phyloP scores from a whole-genome alignment of 225 moss, liverwort and hornwort genomes.

The Climacium dendroides region DNA sequence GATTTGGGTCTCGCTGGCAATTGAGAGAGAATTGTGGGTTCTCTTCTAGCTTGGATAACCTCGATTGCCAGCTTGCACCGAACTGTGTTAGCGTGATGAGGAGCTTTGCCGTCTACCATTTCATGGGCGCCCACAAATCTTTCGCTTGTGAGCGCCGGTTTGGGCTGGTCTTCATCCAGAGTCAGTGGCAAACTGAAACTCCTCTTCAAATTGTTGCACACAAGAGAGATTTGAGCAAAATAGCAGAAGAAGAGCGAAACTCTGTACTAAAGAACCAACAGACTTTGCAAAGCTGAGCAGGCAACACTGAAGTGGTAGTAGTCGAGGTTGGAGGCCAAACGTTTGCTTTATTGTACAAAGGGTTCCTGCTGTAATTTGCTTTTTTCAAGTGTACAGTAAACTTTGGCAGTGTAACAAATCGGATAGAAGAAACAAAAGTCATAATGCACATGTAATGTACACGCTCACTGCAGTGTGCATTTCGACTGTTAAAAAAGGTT shows the following conservation, averaged over 20 bases:
- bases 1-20: neutral
- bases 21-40: neutral
- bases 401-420: neutral
- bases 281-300: neutral
- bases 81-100: neutral
- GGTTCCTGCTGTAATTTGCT: neutral
- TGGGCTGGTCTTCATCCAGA: neutral
- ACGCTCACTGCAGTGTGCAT: neutral
- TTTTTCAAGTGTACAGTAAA: neutral
- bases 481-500: neutral
- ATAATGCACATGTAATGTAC: neutral
- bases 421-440: neutral
- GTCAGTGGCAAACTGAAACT: neutral
- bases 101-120: neutral
- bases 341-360: neutral
- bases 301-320: neutral
- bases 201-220: neutral
- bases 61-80: neutral
- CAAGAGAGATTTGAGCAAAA: neutral
- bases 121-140: neutral
- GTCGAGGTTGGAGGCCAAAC: neutral
- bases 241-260: neutral
- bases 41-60: too few species aligned
- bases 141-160: neutral
- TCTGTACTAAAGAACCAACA: too few species aligned